Evolutionary conservation across 768 basidiomycete genomes (phyloP).

Genomic region (Basidioascus undulatus): DNA sequence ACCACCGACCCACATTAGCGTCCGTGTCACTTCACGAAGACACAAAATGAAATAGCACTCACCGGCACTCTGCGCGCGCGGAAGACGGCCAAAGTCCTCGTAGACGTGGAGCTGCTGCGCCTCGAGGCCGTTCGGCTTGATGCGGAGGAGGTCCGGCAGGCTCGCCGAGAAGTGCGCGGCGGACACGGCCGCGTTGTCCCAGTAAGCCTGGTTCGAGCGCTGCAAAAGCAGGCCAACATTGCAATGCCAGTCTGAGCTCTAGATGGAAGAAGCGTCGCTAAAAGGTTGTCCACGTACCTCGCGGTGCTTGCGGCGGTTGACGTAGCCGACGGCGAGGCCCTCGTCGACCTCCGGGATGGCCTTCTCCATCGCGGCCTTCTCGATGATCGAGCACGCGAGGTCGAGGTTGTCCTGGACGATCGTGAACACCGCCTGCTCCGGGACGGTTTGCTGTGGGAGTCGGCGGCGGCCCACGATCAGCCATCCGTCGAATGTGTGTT

Average conservation of each 20-base stretch:
- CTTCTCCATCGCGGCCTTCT: conserved; percentile 92
- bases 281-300: conserved; percentile 35
- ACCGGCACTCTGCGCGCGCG: not conserved
- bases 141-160: conserved; percentile 69
- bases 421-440: conserved; percentile 49
- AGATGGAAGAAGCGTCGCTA: not conserved
- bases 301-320: conserved; percentile 58
- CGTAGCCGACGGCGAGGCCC: conserved; percentile 55
- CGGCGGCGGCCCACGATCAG: not conserved
- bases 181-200: conserved; percentile 51
- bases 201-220: conserved; percentile 46
- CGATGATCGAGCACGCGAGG: conserved; percentile 75
- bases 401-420: conserved; percentile 84
- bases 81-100: conserved; percentile 58
- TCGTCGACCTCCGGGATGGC: conserved; percentile 85
- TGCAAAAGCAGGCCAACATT: not conserved
- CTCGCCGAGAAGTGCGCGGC: conserved; percentile 40
- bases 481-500: not conserved
- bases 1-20: too few relatives aligned
- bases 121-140: conserved; percentile 61
- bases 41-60: conserved; percentile 12
- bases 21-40: too few relatives aligned
- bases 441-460: conserved; percentile 32
- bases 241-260: not conserved
- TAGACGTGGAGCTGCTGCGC: conserved; percentile 67